Evolutionary conservation across 1,284 basidiomycete genomes (phyloP), one percentile per base, ranked within the genome.

Genomic region (Fomes fomentarius): DNA sequence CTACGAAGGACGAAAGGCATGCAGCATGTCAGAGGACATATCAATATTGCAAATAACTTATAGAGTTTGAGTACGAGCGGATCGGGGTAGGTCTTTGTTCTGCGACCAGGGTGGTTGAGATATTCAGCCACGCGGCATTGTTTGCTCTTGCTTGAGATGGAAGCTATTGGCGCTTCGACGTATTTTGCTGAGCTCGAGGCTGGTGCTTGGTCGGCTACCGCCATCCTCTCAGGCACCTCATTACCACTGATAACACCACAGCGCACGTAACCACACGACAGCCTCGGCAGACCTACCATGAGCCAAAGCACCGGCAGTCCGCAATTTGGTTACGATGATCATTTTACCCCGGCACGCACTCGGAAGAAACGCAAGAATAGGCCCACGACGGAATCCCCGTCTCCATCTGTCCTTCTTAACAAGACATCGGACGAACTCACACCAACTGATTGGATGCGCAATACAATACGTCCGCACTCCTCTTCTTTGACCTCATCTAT

Each of bases 241-340:
- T n/a, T n/a, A n/a, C n/a, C n/a, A n/a, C n/a, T n/a, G n/a, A n/a
- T n/a, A n/a, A n/a, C n/a, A n/a, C n/a, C n/a, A n/a, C n/a, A n/a
- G n/a, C n/a, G n/a, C n/a, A n/a, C n/a, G n/a, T n/a, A n/a, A n/a
- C n/a, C n/a, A 30, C 28, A 30, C 28, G 28, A 30, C n/a, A 30
- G 28, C 28, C 6, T 30, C 28, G 6, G 28, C 35, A 12, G 45
- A 30, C 25, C 35, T n/a, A 35, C 46, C 22, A 57, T 60, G 58
- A 31, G 47, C 35, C 41, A 54, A 17, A 49, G 30, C 43, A 49
- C 46, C 41, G 37, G 15, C 54, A 47, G 37, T 25, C 28, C 58
- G 42, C 49, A 63, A 42, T 77, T 76, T 57, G 60, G 57, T 24
- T 76, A 77, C 57, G 63, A 65, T 15, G 69, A 70, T 55, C 63